Percentiles rank a stretch among this genome's conserved stretches.
Conservation (phyloP, 768 basidiomycete species). For the Zangia roseola region DNA sequence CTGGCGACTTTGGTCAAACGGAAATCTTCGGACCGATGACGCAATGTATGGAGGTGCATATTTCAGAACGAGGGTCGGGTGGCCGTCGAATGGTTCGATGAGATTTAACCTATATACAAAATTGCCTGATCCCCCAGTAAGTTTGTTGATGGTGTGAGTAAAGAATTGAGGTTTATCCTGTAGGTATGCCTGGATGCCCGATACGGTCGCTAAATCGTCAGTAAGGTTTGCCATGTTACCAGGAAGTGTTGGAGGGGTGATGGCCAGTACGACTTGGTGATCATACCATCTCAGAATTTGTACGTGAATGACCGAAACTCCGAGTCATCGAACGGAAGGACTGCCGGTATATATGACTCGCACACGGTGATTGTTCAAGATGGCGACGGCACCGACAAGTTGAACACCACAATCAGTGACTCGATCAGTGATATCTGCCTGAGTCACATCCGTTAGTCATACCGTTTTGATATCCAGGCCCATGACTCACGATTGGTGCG, state of each 20-base stretch:
- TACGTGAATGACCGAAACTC: too few species aligned
- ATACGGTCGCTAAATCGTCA: constrained; percentile 28
- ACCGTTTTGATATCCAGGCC: too few species aligned
- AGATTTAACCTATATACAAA: constrained; percentile 58
- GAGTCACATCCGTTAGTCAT: too few species aligned
- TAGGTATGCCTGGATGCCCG: constrained; percentile 44
- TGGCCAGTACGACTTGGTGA: neutral
- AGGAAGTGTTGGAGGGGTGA: neutral
- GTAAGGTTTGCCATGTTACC: constrained; percentile 14
- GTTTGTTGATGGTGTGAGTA: constrained; percentile 35
- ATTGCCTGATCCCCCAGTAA: constrained; percentile 56
- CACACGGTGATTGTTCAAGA: too few species aligned
- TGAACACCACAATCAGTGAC: too few species aligned
- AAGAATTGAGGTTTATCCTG: constrained; percentile 44
- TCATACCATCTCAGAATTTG: too few species aligned
- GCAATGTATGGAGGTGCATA: constrained; percentile 50
- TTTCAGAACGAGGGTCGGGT: constrained; percentile 54
- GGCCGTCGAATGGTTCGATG: constrained; percentile 38
- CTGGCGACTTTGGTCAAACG: constrained; percentile 53
- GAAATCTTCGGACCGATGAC: constrained; percentile 15
- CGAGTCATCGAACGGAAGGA: too few species aligned
- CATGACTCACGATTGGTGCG: too few species aligned
- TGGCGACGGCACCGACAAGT: neutral
- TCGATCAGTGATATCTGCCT: too few species aligned
- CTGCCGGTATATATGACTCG: too few species aligned